A percentile compares a stretch with the other conserved stretches of the same genome.
Conservation (phyloP, 371 early-diverging fungal genomes). For the Mortierella sp. region DNA sequence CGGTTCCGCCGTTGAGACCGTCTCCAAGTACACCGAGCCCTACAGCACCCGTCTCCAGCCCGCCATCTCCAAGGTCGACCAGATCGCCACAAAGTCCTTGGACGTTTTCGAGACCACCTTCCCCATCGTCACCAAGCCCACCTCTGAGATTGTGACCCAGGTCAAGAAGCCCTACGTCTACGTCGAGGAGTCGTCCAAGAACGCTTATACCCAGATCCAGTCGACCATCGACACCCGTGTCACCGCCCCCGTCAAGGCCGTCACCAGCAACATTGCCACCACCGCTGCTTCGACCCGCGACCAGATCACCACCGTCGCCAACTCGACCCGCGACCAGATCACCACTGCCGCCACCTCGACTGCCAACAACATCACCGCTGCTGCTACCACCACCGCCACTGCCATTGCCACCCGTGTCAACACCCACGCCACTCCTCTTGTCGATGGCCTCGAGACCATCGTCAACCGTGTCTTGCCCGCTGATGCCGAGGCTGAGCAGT, state of each 20-base stretch:
- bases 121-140: conserved; percentile 75
- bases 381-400: conserved; percentile 39
- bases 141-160: conserved; percentile 70
- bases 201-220: conserved; percentile 57
- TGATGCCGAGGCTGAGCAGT: conserved; percentile 35
- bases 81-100: conserved; percentile 73
- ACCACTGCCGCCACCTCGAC: conserved; percentile 19
- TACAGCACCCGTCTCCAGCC: conserved; percentile 67
- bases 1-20: conserved; percentile 61
- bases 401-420: conserved; percentile 38
- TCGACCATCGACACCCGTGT: conserved; percentile 53
- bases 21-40: conserved; percentile 62
- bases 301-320: conserved; percentile 21
- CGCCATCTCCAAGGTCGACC: conserved; percentile 68
- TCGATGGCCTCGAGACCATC: conserved; percentile 49
- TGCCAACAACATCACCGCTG: conserved; percentile 28
- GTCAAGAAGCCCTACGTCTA: conserved; percentile 63
- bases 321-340: background rate
- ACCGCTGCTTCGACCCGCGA: conserved; percentile 40
- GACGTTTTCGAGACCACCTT: conserved; percentile 74
- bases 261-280: conserved; percentile 36
- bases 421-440: conserved; percentile 47
- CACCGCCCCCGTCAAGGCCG: conserved; percentile 53
- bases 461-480: conserved; percentile 56
- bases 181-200: conserved; percentile 60